Base-by-base conservation (phyloP, 306 rosid genomes). In the Sicyos baderoa region DNA sequence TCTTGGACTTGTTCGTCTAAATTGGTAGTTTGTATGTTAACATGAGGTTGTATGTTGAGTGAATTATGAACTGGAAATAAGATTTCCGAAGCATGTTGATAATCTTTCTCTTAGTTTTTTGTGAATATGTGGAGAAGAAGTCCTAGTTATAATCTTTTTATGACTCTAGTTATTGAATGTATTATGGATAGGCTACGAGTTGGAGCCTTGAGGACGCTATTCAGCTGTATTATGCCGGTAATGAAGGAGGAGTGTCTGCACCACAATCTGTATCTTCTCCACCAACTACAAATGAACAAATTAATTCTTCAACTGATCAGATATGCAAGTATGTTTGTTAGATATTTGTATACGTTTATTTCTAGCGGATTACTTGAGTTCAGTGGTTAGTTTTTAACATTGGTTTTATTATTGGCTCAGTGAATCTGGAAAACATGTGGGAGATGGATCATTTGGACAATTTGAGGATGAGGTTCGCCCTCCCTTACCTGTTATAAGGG, bases 201-300 rank as follows among this genome's bases (percentile, higher is more conserved):
- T 94, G 99, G 99, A 84, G 80, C 60, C 96, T 94, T 13, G 99
- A 94, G 72, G 99, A 94, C 22, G 99, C 97, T 55, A 84, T 94
- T 83, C 99, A 94, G 89, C 79, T 94, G 58, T 94, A 85, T 62
- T 79, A 81, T 79, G 77, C 90, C 69, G 97, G 91, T 21, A 82
- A 63, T 82, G 99, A 94, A 66, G 75, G 77, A 29, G 94, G 87
- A 59, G 64, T 67, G 7, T 58, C 73, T 19, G 77, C 5, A 35
- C 68, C 68, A 10, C 55, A 83, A 0, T 9, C 84, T 9, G 71
- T 89, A 13, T 64, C 44, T 7, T 37, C 77, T 64, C 83, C 74
- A 2, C 83, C 86, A 7, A 22, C 37, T 21, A 12, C 19, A 52
- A 53, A 71, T 35, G 96, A 82, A 45, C 80, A 80, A 62, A 74